Evolutionary conservation across 1,284 basidiomycete species (phyloP).

Genomic region (Leccinum fallax): DNA sequence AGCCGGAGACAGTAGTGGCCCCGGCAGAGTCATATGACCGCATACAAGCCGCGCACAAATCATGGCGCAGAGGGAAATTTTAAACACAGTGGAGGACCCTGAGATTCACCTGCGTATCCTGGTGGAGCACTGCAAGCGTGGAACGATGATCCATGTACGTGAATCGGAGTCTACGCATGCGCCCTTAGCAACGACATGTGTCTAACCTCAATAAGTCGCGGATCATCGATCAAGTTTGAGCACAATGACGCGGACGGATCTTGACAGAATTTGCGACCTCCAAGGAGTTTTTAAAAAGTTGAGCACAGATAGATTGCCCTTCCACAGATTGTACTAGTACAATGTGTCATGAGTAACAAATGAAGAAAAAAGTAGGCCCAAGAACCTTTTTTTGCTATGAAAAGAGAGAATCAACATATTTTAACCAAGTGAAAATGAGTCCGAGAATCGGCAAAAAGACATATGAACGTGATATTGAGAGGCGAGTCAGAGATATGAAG

Average conservation of each 20-base stretch:
- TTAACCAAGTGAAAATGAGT: neutral
- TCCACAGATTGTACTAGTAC: conserved; percentile 5
- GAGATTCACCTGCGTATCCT: too few species aligned
- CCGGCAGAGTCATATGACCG: too few species aligned
- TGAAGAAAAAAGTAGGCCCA: too few species aligned
- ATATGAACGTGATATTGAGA: neutral
- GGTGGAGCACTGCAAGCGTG: too few species aligned
- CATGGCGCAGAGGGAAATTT: too few species aligned
- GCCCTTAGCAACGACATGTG: neutral
- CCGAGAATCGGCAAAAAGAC: neutral
- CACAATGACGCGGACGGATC: neutral
- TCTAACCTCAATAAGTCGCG: neutral
- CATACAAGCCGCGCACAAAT: too few species aligned
- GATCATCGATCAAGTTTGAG: neutral
- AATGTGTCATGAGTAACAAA: neutral
- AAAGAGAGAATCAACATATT: neutral
- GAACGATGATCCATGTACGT: too few species aligned
- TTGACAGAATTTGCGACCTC: neutral
- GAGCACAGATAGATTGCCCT: neutral
- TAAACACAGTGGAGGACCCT: too few species aligned
- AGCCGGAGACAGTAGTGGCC: too few species aligned
- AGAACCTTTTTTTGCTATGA: neutral
- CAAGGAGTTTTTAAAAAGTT: neutral
- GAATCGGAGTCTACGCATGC: neutral
- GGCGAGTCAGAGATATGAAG: neutral